Evolutionary conservation across 129 eudicot species (phyloP).

Genomic region (Daucus carota): DNA sequence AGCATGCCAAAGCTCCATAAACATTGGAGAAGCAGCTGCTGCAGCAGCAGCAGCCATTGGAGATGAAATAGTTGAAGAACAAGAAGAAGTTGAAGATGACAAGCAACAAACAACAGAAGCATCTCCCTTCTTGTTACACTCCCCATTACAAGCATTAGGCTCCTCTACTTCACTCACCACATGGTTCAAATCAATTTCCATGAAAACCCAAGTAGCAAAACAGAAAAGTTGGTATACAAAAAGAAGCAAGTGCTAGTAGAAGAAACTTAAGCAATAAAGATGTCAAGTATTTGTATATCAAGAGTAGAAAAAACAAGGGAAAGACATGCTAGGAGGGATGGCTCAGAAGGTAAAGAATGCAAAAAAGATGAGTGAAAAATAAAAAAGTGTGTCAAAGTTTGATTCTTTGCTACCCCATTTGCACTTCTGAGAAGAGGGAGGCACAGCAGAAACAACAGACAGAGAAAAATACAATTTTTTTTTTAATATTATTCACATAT

Average conservation of each 20-base stretch:
- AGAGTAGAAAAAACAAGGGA: conserved; percentile 8
- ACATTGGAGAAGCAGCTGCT: conserved; percentile 27
- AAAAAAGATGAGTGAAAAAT: conserved; percentile 18
- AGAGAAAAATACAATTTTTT: conserved; percentile 27
- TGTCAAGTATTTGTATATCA: conserved; percentile 24
- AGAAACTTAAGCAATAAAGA: conserved; percentile 18
- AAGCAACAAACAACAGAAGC: conserved; percentile 22
- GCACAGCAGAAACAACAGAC: conserved; percentile 32
- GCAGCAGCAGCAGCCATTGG: conserved; percentile 13
- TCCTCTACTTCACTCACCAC: conserved; percentile 54
- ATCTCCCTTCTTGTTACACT: conserved; percentile 44
- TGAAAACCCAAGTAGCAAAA: conserved; percentile 16
- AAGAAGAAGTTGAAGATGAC: conserved; percentile 43
- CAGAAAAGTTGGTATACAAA: not conserved
- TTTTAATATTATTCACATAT: not conserved
- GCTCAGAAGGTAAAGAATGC: not conserved
- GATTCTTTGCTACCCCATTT: conserved; percentile 64
- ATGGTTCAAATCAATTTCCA: conserved; percentile 95
- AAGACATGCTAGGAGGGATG: conserved; percentile 29
- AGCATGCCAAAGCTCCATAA: conserved; percentile 89
- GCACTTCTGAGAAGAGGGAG: conserved; percentile 44
- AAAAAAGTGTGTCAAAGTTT: conserved; percentile 47
- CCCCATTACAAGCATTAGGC: conserved; percentile 37
- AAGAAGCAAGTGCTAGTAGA: not conserved
- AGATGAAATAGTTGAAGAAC: conserved; percentile 28